These are phyloP conservation scores for Singerocomus inundabilis DNA, from an alignment of 1,284 basidiomycete species.

Conservation along the genomic window DNA sequence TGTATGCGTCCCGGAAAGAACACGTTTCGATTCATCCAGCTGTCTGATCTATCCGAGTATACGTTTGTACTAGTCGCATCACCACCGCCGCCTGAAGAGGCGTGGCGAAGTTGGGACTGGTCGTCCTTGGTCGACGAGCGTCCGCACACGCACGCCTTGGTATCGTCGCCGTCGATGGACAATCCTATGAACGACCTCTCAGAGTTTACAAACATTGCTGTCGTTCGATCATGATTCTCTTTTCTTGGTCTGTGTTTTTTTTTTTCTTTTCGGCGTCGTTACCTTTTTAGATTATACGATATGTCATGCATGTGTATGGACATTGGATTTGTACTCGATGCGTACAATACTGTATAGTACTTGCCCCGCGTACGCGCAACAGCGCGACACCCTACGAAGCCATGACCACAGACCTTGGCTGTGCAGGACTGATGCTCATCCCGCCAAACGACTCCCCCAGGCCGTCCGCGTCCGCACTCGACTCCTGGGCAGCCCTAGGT, in stretches of 20 bases:
- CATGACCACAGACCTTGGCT: slow-evolving; percentile 17
- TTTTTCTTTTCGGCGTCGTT: not conserved
- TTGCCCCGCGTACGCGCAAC: no score
- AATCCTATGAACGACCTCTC: slow-evolving; percentile 6
- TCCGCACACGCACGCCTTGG: not conserved
- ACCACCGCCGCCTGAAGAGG: slow-evolving; percentile 18
- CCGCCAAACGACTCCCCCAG: slow-evolving; percentile 66
- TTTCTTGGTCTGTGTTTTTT: no score
- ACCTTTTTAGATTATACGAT: no score
- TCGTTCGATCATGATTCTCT: slow-evolving; percentile 27
- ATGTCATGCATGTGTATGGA: no score
- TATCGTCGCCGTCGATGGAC: not conserved
- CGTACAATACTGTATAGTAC: no score
- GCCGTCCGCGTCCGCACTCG: slow-evolving; percentile 27
- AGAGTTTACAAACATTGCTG: slow-evolving; percentile 20
- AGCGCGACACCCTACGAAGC: slow-evolving; percentile 9
- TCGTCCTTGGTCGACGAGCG: slow-evolving; percentile 13
- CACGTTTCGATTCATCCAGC: slow-evolving; percentile 31
- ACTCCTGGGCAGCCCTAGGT: slow-evolving; percentile 9
- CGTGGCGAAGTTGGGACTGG: slow-evolving; percentile 28
- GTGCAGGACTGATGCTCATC: slow-evolving; percentile 75
- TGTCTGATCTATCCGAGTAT: slow-evolving; percentile 31
- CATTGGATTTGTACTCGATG: no score
- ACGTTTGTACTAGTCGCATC: slow-evolving; percentile 27
- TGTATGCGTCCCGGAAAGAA: slow-evolving; percentile 30